A percentile compares a stretch with the other conserved stretches of the same genome.
Conservation (phyloP, 208 protist genomes). For the Crithidia fasciculata region DNA sequence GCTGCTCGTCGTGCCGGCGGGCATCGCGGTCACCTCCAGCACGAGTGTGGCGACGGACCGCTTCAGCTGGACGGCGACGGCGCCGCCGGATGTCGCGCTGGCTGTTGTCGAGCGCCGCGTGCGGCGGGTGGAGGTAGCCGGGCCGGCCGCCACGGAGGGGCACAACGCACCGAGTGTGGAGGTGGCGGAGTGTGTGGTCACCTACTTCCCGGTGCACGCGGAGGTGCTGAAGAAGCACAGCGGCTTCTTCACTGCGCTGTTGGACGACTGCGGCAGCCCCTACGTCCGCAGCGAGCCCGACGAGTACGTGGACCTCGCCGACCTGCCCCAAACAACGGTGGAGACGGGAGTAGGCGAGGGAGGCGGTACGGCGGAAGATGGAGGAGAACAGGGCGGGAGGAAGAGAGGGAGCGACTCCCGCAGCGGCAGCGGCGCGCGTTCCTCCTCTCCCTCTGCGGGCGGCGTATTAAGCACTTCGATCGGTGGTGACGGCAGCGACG, state of each 20-base stretch:
- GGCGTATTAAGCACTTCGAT: too few species aligned
- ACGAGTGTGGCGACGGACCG: slow-evolving; percentile 11
- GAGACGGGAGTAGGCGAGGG: neutral
- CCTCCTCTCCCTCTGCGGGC: too few species aligned
- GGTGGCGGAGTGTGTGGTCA: slow-evolving; percentile 15
- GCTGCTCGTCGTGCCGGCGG: slow-evolving; percentile 22
- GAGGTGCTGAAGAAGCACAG: slow-evolving; percentile 14
- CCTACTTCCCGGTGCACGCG: slow-evolving; percentile 26
- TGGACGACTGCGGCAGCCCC: slow-evolving; percentile 18
- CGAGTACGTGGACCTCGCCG: slow-evolving; percentile 30
- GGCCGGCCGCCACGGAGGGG: neutral
- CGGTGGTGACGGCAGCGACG: neutral
- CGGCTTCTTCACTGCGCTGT: slow-evolving; percentile 21
- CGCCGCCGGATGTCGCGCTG: slow-evolving; percentile 19
- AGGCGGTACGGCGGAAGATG: neutral
- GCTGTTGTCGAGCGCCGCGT: slow-evolving; percentile 21
- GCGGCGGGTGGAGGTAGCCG: neutral
- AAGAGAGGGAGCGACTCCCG: neutral
- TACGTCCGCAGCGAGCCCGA: slow-evolving; percentile 30
- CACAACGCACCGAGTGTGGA: neutral
- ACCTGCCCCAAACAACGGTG: slow-evolving; percentile 6
- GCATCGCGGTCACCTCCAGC: slow-evolving; percentile 17
- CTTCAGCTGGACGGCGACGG: slow-evolving; percentile 13
- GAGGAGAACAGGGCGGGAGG: neutral
- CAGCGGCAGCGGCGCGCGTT: too few species aligned